These are phyloP conservation scores for Ophiostoma himal-ulmi DNA, from an alignment of 2,329 filamentous ascomycete species.

Conservation along the genomic window DNA sequence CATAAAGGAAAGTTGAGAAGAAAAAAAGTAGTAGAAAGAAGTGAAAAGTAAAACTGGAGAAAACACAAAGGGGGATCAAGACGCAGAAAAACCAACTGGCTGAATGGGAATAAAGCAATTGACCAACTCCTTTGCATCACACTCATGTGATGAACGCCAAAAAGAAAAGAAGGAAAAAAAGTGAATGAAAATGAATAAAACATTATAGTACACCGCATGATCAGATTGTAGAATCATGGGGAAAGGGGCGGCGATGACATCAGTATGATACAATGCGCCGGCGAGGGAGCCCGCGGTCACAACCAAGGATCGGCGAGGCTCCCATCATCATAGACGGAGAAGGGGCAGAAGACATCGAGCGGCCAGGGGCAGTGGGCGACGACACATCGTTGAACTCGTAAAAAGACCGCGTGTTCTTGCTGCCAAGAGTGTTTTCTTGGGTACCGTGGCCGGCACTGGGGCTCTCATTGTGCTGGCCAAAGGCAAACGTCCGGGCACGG, in stretches of 20 bases:
- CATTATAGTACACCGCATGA: slow-evolving; percentile 16
- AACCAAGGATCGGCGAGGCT: slow-evolving; percentile 40
- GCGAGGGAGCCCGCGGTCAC: slow-evolving; percentile 49
- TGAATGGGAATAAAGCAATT: slow-evolving; percentile 15
- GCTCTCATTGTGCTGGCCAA: slow-evolving; percentile 61
- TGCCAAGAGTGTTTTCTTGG: not conserved
- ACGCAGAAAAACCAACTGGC: slow-evolving; percentile 17
- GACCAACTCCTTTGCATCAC: slow-evolving; percentile 9
- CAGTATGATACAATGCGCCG: slow-evolving; percentile 59
- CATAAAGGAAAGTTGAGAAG: not conserved
- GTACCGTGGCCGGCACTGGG: not conserved
- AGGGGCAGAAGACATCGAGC: slow-evolving; percentile 33
- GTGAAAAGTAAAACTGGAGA: slow-evolving; percentile 12
- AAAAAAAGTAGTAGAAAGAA: not conserved
- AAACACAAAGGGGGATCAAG: slow-evolving; percentile 9
- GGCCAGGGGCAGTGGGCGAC: slow-evolving; percentile 53
- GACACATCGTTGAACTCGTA: slow-evolving; percentile 37
- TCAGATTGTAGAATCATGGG: slow-evolving; percentile 12
- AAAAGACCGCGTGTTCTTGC: slow-evolving; percentile 27
- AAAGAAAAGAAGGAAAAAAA: slow-evolving; percentile 5
- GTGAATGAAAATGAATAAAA: not conserved
- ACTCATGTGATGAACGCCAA: slow-evolving; percentile 13
- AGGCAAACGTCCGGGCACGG: slow-evolving; percentile 90
- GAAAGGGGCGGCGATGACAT: slow-evolving; percentile 24
- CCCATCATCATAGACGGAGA: slow-evolving; percentile 41